Evolutionary conservation across 306 rosid species (phyloP).

Genomic region (Datisca glomerata): DNA sequence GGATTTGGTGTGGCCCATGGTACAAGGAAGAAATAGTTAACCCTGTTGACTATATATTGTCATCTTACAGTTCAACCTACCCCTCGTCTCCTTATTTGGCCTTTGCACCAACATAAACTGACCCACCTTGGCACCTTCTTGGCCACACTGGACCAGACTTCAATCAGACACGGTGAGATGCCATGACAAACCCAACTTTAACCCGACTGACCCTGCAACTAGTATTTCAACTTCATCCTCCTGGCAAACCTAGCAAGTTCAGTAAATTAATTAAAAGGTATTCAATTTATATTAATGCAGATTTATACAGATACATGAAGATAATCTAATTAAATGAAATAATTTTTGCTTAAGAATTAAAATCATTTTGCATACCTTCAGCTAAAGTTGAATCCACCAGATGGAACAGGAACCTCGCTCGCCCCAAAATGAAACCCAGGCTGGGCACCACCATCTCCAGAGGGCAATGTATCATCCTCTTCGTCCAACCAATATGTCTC

Average conservation of each 20-base stretch:
- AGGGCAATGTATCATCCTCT: not conserved
- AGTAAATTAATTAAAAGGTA: no score
- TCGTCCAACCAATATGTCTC: conserved; percentile 22
- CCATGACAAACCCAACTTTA: not conserved
- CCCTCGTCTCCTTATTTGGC: not conserved
- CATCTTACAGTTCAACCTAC: not conserved
- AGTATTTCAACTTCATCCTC: not conserved
- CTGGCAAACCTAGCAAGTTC: not conserved
- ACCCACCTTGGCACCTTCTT: not conserved
- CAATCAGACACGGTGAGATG: not conserved
- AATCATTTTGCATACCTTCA: not conserved
- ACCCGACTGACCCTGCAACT: not conserved
- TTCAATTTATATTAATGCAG: no score
- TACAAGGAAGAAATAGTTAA: no score
- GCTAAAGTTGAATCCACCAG: conserved; percentile 3
- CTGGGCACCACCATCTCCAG: not conserved
- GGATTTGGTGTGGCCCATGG: not conserved
- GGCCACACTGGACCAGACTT: not conserved
- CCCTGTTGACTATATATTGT: not conserved
- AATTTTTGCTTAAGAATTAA: not conserved
- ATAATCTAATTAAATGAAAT: not conserved
- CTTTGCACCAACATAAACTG: not conserved
- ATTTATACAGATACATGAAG: no score
- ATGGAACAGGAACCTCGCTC: not conserved
- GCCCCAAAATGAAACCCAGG: not conserved